Conservation (phyloP, 495 filamentous ascomycete genomes). For the Thermochaetoides thermophila region DNA sequence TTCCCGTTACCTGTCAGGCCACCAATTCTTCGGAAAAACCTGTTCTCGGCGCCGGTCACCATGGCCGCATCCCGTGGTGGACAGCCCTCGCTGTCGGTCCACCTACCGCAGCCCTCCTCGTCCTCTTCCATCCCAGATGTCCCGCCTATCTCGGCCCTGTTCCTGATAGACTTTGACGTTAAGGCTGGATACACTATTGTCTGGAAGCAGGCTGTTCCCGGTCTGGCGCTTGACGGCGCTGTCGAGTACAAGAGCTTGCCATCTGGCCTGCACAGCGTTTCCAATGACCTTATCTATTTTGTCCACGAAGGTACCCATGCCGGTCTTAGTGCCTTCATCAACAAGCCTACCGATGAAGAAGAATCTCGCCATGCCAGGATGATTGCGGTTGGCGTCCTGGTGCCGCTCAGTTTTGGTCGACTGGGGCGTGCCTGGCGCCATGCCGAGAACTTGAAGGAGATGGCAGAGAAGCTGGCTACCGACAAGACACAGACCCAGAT, state of each 20-base stretch:
- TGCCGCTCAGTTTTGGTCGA: constrained; percentile 73
- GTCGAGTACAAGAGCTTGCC: constrained; percentile 93
- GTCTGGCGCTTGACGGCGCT: constrained; percentile 68
- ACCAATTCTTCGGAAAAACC: too few species aligned
- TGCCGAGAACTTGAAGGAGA: constrained; percentile 55
- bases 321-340: constrained; percentile 85
- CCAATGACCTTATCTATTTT: constrained; percentile 86
- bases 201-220: constrained; percentile 62
- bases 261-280: constrained; percentile 79
- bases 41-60: not conserved
- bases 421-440: constrained; percentile 84
- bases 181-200: constrained; percentile 74
- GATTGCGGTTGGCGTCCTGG: constrained; percentile 78
- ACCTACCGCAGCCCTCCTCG: constrained; percentile 19
- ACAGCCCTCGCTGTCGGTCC: constrained; percentile 34
- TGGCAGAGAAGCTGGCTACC: constrained; percentile 46
- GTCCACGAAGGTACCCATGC: constrained; percentile 65
- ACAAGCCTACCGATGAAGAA: constrained; percentile 58
- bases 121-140: constrained; percentile 34
- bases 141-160: constrained; percentile 67
- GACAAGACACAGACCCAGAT: constrained; percentile 41
- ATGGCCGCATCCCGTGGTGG: constrained; percentile 40
- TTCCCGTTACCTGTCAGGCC: too few species aligned
- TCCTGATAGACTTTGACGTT: constrained; percentile 76
- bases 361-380: constrained; percentile 77